Base-by-base conservation (phyloP, 192 early-diverging fungal genomes). In the Jimgerdemannia lactiflua region DNA sequence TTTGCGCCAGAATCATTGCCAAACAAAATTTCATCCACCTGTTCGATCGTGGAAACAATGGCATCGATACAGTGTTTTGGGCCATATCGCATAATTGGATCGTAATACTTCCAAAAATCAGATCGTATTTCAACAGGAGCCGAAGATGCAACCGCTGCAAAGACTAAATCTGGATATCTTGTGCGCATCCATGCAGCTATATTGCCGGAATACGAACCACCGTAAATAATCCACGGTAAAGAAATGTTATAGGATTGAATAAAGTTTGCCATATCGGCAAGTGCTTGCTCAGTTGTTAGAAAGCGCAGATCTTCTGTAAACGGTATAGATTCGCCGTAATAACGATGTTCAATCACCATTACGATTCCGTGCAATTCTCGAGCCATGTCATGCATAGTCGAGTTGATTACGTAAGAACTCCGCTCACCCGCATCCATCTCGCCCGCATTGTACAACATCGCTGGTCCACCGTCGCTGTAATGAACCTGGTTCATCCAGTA, bases 171-270 rank as follows among this genome's bases (percentile, higher is more conserved):
- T 0, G 91, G 92, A 73, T 90, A 91, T 68, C 82, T 75, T 65
- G 84, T 75, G 29, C 92, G 86, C 74, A 90, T 85, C 94, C 94
- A 95, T 0, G 91, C 91, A 4, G 94, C 92, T 11, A 95, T 67
- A 66, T 88, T 93, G 3, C 91, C 94, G 14, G 89, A 81, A 77
- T 95, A 95, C 4, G 91, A 93, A 19, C 93, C 93, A 20, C 94
- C 94, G 1, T 86, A 80, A 2, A 87, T 83, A 7, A 94, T 88
- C 91, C 92, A 94, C 72, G 81, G 79, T 29, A n/a, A 89, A 29
- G 29, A 29, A 18, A 77, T 64, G 19, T 77, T 77, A 17, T 64
- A 39, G 74, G 70, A 40, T 10, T 43, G 65, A 10, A 83, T 77
- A 67, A 83, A 74, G 4, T 75, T 65, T 10, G 82, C 82, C 65